phyloP scores from a whole-genome alignment of 495 filamentous ascomycete genomes.

The Glonium stellatum region DNA sequence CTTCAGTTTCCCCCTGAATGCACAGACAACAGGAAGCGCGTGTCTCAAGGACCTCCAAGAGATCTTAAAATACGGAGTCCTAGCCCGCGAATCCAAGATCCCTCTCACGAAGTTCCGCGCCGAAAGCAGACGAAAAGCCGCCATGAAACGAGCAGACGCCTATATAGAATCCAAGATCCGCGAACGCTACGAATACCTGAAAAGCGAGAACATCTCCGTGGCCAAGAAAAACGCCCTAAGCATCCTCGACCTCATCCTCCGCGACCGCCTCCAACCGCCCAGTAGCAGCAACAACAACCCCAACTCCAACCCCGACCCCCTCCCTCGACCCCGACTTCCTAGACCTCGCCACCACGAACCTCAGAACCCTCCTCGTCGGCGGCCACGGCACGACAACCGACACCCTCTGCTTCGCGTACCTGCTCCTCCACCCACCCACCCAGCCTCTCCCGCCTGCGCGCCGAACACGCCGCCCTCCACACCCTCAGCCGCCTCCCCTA shows the following conservation, averaged over 20 bases:
- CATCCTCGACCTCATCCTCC: constrained; percentile 20
- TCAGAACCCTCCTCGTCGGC: constrained; percentile 18
- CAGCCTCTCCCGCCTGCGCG: too few relatives aligned
- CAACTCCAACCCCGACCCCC: background rate
- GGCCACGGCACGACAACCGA: constrained; percentile 18
- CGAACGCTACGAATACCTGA: constrained; percentile 8
- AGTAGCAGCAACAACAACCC: background rate
- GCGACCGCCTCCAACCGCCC: constrained; percentile 10
- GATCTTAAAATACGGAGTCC: background rate
- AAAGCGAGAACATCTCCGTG: constrained; percentile 7
- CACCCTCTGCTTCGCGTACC: constrained; percentile 22
- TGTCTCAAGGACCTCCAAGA: constrained; percentile 3
- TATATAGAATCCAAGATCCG: constrained; percentile 4
- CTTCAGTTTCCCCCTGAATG: constrained; percentile 10
- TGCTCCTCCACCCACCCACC: too few relatives aligned
- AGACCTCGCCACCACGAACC: constrained; percentile 3
- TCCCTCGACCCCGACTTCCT: constrained; percentile 16
- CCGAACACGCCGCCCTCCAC: too few relatives aligned
- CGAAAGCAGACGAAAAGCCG: background rate
- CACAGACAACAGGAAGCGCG: constrained; percentile 12
- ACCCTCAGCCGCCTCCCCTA: too few relatives aligned
- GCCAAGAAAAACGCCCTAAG: constrained; percentile 9
- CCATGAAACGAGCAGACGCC: background rate
- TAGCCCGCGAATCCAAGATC: constrained; percentile 7
- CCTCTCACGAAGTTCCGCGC: constrained; percentile 2